A percentile compares a stretch with the other conserved stretches of the same genome.
phyloP scores from a whole-genome alignment of 2,329 filamentous ascomycete genomes.

The Colletotrichum tanaceti region DNA sequence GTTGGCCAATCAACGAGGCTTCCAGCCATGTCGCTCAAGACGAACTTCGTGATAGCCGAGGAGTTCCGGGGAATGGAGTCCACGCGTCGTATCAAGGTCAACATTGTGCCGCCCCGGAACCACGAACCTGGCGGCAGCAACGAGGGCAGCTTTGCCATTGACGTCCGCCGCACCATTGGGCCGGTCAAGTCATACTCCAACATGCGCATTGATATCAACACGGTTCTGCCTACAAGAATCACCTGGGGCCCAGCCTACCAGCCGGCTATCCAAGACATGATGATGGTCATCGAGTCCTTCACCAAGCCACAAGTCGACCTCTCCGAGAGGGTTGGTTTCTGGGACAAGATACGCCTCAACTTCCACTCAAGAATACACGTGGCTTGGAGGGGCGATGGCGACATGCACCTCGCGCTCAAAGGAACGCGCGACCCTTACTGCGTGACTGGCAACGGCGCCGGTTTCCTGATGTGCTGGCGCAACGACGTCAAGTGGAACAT shows the following conservation, averaged over 20 bases:
- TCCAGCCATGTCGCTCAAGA: slow-evolving; percentile 84
- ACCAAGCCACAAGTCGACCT: slow-evolving; percentile 95
- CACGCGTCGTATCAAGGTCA: slow-evolving; percentile 81
- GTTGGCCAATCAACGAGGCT: slow-evolving; percentile 81
- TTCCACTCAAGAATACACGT: slow-evolving; percentile 93
- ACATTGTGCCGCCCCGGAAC: slow-evolving; percentile 80
- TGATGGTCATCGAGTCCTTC: slow-evolving; percentile 98
- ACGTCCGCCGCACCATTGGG: slow-evolving; percentile 90
- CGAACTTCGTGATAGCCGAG: slow-evolving; percentile 95
- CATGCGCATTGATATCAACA: slow-evolving; percentile 92
- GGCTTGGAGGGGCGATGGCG: slow-evolving; percentile 94
- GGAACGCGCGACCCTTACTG: slow-evolving; percentile 92
- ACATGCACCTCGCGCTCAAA: slow-evolving; percentile 93
- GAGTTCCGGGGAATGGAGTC: slow-evolving; percentile 87
- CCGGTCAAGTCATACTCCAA: slow-evolving; percentile 97
- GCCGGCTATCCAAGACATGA: slow-evolving; percentile 98
- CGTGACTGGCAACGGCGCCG: slow-evolving; percentile 90
- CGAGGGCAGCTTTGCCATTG: slow-evolving; percentile 79
- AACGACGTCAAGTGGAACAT: slow-evolving; percentile 92
- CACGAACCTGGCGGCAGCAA: slow-evolving; percentile 66
- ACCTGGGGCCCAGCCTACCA: slow-evolving; percentile 99
- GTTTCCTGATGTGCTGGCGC: slow-evolving; percentile 98
- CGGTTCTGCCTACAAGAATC: slow-evolving; percentile 88
- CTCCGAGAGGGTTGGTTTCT: slow-evolving; percentile 94
- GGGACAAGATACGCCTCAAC: slow-evolving; percentile 96